Conservation (phyloP, 1,139 yeast species). For the Debaryomycetaceae sp. region DNA sequence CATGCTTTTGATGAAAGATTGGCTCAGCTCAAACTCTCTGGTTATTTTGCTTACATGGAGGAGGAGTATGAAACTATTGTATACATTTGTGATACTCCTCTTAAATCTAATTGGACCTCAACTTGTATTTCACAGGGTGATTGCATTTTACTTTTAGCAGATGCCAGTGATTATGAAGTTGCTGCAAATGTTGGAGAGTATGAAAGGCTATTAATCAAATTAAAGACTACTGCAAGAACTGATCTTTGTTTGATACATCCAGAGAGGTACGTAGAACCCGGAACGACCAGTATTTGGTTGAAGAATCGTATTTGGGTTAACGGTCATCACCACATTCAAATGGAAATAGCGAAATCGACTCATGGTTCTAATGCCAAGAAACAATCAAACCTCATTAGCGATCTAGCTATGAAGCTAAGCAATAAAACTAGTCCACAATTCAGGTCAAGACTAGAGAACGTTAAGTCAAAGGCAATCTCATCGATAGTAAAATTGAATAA, state of each 20-base stretch:
- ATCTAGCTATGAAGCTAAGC: constrained; percentile 37
- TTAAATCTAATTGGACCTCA: constrained; percentile 84
- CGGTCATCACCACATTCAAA: constrained; percentile 87
- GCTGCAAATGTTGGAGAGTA: constrained; percentile 80
- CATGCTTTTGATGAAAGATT: constrained; percentile 86
- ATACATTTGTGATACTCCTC: constrained; percentile 83
- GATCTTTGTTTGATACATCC: constrained; percentile 84
- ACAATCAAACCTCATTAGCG: constrained; percentile 25
- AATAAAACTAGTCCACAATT: constrained; percentile 33
- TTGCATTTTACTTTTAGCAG: constrained; percentile 71
- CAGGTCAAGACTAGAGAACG: constrained; percentile 30
- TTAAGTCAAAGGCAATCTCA: constrained; percentile 26
- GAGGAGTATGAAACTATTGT: constrained; percentile 84
- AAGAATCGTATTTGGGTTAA: constrained; percentile 86
- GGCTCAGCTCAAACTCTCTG: constrained; percentile 79
- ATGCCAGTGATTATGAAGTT: constrained; percentile 58
- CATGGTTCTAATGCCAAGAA: constrained; percentile 14
- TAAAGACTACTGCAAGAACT: constrained; percentile 83
- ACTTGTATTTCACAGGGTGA: constrained; percentile 96
- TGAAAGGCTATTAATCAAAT: constrained; percentile 69
- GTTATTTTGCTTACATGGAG: constrained; percentile 87
- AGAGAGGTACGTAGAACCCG: constrained; percentile 78
- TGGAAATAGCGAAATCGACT: constrained; percentile 32
- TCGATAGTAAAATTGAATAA: constrained; percentile 21
- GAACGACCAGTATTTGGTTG: constrained; percentile 82